Base-by-base conservation (phyloP, 2,329 filamentous ascomycete genomes). In the Herpotrichia juniperi region DNA sequence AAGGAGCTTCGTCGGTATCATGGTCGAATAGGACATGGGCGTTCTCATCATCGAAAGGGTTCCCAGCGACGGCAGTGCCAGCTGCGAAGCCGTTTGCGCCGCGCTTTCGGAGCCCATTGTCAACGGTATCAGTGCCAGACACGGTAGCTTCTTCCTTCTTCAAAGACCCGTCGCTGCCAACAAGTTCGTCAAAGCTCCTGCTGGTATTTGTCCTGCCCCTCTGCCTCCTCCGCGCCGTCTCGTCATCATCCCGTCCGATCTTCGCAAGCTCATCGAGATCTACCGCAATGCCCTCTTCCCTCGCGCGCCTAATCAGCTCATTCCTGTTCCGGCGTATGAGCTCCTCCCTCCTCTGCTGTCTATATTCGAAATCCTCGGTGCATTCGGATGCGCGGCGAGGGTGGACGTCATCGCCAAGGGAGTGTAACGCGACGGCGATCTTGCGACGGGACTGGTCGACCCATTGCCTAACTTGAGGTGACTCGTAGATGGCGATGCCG, bases 401-500 rank as follows among this genome's bases (percentile, higher is more conserved):
- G 76, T 83, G 79, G 31, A 87, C 78, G 46, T 86, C 84, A 66
- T 87, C 83, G 43, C 83, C 83, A 10, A 87, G 76, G 31, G 78
- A 80, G 62, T 86, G 80, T 26, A 87, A 69, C 12, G 84, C 80
- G 52, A 84, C 69, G 17, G 83, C 83, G 55, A 87, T 80, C 69
- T 84, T 86, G 50, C 83, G 82, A 40, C 85, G 81, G 49, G 83
- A 84, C 50, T 82, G 78, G 50, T 84, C 79, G 47, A 87, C 73
- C 85, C 85, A 87, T 79, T 80, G 77, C 68, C 83, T 78, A 52
- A 87, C 78, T 64, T 87, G 81, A 1, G 85, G 85, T 34, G 81
- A 86, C 67, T 87, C 83, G 69, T 87, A 86, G 40, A 86, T 80
- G 46, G 85, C 85, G 45, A 87, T 79, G 11, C 84, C 82, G 16